Evolutionary conservation across 2,329 filamentous ascomycete species (phyloP).

Genomic region (Epichloe aotearoae): DNA sequence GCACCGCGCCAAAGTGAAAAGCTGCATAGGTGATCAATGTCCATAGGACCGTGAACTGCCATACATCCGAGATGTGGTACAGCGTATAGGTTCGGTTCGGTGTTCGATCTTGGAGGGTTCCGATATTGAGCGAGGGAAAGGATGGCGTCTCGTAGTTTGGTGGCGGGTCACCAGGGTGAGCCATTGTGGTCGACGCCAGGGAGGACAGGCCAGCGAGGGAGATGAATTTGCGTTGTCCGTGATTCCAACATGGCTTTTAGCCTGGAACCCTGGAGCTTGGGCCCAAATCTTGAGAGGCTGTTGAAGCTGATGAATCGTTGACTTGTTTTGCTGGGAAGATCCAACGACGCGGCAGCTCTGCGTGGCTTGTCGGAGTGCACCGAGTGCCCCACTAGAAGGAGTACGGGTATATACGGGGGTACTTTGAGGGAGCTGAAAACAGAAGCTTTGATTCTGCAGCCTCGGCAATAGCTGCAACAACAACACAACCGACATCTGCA

Average conservation of each 20-base stretch:
- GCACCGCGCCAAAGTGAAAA: conserved; percentile 60
- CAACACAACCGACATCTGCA: not conserved
- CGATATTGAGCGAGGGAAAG: conserved; percentile 77
- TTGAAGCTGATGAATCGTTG: not conserved
- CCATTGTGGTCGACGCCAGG: conserved; percentile 2
- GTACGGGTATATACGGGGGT: too few relatives aligned
- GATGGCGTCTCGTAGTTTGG: conserved; percentile 48
- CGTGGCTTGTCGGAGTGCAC: not conserved
- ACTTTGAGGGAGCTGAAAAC: not conserved
- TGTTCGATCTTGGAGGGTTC: conserved; percentile 32
- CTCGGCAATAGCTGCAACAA: conserved; percentile 12
- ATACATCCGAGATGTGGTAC: conserved; percentile 64
- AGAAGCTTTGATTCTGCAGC: conserved; percentile 6
- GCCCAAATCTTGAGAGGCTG: not conserved
- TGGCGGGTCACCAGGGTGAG: conserved; percentile 21
- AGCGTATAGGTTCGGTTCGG: conserved; percentile 41
- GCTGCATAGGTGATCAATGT: conserved; percentile 65
- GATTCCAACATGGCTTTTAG: not conserved
- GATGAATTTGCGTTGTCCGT: not conserved
- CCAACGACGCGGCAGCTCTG: not conserved
- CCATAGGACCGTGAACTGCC: conserved; percentile 81
- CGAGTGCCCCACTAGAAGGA: not conserved
- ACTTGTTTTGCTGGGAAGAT: not conserved
- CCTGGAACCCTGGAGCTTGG: not conserved
- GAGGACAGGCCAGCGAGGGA: not conserved